Evolutionary conservation across 169 alveolate species (phyloP), one percentile per base, ranked within the genome.

Genomic region (Eimeria sp.): DNA sequence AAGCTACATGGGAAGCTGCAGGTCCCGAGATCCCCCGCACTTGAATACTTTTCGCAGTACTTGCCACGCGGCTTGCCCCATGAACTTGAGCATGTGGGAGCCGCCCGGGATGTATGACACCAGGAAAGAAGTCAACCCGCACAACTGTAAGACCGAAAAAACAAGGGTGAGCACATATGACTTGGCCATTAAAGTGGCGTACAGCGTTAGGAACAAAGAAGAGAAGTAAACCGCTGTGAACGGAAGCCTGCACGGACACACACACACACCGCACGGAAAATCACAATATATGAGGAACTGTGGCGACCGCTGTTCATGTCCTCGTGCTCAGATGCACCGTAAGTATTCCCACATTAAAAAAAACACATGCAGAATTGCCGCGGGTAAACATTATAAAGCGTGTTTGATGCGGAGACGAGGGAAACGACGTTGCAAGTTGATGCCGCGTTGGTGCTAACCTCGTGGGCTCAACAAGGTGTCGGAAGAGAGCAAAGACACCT

Each of bases 71-170:
- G 96, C 96, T 33, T 88, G 88, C 14, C 96, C 96, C 52, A 93
- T 54, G 96, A 93, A 93, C 94, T 93, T 80, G 62, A 93, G 96
- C 96, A 93, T 93, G 96, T 83, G 96, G 13, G 90, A 78, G 43
- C 97, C 97, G 58, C 98, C 98, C 4, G 98, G 98, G 76, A 97
- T 95, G 91, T 97, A 96, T 30, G 98, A 96, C 52, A 96, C 96
- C 64, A 97, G 68, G 68, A 97, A 97, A 68, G 98, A 97, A 72
- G 96, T 30, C 85, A 97, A 82, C 43, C 97, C 96, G 85, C 96
- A 82, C 52, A 97, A 80, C 93, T 97, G 98, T 58, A 95, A 90
- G 72, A 97, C 78, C 95, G 98, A 97, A 68, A 97, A 97, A n/a
- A 96, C 77, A 43, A 96, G 93, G 14, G 97, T 96, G 60, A 97